Evolutionary conservation across 192 early-diverging fungal species (phyloP).

Genomic region (Entomortierella lignicola): DNA sequence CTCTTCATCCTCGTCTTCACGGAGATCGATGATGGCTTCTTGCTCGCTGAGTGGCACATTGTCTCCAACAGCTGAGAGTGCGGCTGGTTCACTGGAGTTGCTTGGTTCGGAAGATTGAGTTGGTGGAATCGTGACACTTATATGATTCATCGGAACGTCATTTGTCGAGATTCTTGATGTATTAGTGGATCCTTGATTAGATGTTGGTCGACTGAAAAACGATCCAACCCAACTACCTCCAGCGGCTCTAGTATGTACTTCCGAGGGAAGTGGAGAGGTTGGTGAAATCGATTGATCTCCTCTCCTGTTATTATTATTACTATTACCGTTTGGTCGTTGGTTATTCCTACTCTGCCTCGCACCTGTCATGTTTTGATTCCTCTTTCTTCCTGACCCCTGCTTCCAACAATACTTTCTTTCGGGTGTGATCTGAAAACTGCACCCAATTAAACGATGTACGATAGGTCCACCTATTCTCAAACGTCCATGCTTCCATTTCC

Average conservation of each 20-base stretch:
- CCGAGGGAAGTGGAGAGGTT: neutral
- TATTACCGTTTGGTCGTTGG: neutral
- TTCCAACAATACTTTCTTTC: conserved; percentile 46
- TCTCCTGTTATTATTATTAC: neutral
- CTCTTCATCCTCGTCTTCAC: conserved; percentile 26
- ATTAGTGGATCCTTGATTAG: neutral
- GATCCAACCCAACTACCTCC: conserved; percentile 20
- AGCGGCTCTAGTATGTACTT: neutral
- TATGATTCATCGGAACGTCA: conserved; percentile 2
- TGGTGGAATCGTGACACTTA: conserved; percentile 1
- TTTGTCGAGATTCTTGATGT: neutral
- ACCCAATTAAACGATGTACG: conserved; percentile 21
- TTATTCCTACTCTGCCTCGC: neutral
- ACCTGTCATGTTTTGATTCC: neutral
- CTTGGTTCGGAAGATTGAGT: neutral
- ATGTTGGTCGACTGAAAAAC: conserved; percentile 10
- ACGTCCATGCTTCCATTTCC: conserved; percentile 40
- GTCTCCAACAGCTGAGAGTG: neutral
- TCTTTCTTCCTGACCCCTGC: conserved; percentile 16
- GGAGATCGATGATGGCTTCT: neutral
- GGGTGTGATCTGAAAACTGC: conserved; percentile 29
- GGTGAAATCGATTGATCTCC: neutral
- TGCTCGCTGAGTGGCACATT: conserved; percentile 6
- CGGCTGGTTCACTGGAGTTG: neutral
- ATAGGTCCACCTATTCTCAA: conserved; percentile 32